Evolutionary conservation across 2,329 filamentous ascomycete species (phyloP), one percentile per base, ranked within the genome.

Genomic region (Aphanoascus verrucosus): DNA sequence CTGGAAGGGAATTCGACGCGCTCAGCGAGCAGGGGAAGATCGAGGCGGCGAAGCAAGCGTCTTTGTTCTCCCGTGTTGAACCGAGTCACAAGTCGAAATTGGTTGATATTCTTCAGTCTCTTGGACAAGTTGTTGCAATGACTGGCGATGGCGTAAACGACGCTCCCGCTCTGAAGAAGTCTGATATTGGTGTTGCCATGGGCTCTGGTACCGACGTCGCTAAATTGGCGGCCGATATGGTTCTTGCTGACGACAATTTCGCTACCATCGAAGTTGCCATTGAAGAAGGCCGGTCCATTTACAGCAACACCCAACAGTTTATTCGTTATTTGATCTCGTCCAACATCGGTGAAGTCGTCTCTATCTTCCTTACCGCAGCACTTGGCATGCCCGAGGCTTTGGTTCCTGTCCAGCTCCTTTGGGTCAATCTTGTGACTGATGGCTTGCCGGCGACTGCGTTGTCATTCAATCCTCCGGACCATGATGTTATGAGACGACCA

Each of bases 221-320:
- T 56, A 96, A 94, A 74, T 77, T 98, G 60, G 93, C 93, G 31
- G 88, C 94, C 55, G 93, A 98, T 69, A 98, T 98, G 93, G 91
- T 98, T 49, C 84, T 98, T 49, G 88, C 90, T 23, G 94, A 98
- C 72, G 89, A 96, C 74, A 98, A 98, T 77, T 98, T 98, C 70
- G 93, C 93, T 57, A 98, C 93, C 2, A 98, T 98, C 61, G 88
- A 95, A 69, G 78, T 88, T 53, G 93, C 93, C 48, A 90, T 98
- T 59, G 93, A 98, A 69, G 93, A 98, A 73, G 93, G 93, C 52
- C 86, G 93, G 58, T 90, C 90, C 59, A 98, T 98, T 73, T 98
- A 96, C 80, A 97, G 93, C 83, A 98, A 98, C 78, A 98, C 93
- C 5, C 93, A 98, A 69, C 93, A 98, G 69, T 98, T 98, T 72